Conservation (phyloP, 495 filamentous ascomycete genomes). For the Aspergillus haitiensis region DNA sequence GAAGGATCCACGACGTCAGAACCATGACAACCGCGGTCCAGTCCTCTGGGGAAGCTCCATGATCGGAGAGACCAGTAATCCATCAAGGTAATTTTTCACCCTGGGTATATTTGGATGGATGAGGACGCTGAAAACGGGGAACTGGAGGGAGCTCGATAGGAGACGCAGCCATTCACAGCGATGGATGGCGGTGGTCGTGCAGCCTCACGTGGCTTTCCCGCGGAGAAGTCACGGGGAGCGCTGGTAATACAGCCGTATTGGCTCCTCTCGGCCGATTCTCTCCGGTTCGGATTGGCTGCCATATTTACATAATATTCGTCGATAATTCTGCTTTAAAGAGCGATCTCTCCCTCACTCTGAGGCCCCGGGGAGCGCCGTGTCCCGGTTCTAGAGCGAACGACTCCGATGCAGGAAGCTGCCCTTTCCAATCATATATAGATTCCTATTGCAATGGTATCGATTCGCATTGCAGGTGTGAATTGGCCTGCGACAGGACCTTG, state of each 20-base stretch:
- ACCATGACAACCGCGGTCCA: conserved; percentile 39
- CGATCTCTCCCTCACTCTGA: background rate
- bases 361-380: conserved; percentile 29
- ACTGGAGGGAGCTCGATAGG: conserved; percentile 14
- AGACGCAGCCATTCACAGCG: conserved; percentile 1
- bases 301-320: conserved; percentile 3
- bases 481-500: background rate
- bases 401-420: background rate
- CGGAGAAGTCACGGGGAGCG: conserved; percentile 29
- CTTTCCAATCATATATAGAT: background rate
- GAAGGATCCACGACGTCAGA: conserved; percentile 37
- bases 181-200: too few species aligned
- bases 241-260: conserved; percentile 1
- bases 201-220: conserved; percentile 30
- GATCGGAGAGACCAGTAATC: background rate
- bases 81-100: conserved; percentile 6
- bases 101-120: conserved; percentile 8
- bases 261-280: conserved; percentile 40
- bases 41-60: conserved; percentile 23
- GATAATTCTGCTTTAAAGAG: conserved; percentile 6
- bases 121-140: conserved; percentile 1
- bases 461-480: background rate
- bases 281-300: conserved; percentile 15
- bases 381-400: conserved; percentile 18
- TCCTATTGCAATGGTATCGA: background rate